Conservation (phyloP, 169 alveolate species). For the Fabrea salina region DNA sequence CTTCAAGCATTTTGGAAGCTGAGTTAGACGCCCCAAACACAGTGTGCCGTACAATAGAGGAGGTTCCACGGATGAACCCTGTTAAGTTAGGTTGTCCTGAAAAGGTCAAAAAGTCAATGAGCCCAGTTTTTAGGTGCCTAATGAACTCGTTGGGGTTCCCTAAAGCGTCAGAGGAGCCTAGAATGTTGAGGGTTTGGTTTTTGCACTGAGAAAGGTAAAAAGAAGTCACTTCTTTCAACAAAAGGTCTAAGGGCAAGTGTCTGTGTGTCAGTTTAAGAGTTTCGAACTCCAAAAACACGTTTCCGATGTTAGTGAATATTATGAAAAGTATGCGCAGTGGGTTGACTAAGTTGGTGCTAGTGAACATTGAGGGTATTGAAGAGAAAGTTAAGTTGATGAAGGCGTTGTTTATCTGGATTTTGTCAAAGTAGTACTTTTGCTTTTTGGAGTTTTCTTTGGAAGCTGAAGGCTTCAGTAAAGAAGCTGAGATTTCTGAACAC, state of each 20-base stretch:
- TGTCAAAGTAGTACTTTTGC: slow-evolving; percentile 16
- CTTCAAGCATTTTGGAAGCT: background rate
- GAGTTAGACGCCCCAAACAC: slow-evolving; percentile 26
- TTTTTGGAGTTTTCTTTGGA: background rate
- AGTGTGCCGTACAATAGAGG: background rate
- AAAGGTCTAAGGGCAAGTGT: background rate
- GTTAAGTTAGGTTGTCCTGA: background rate
- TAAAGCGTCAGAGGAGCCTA: background rate
- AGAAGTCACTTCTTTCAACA: background rate
- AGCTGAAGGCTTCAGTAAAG: background rate
- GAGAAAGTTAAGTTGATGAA: background rate
- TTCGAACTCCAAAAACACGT: background rate
- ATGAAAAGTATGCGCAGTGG: background rate
- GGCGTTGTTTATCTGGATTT: background rate
- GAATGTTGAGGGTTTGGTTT: background rate
- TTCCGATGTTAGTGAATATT: slow-evolving; percentile 4
- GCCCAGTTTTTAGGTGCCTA: background rate
- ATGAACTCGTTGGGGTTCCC: slow-evolving; percentile 19
- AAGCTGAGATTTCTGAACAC: background rate
- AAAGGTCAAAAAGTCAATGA: slow-evolving; percentile 5
- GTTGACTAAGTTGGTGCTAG: background rate
- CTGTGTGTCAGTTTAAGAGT: background rate
- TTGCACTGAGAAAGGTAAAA: background rate
- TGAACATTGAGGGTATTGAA: slow-evolving; percentile 20
- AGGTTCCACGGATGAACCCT: background rate